Percentiles rank a stretch among this genome's conserved stretches.
Evolutionary conservation across 108 stramenopile genomes (phyloP).

Genomic region (Cyclotella baltica): DNA sequence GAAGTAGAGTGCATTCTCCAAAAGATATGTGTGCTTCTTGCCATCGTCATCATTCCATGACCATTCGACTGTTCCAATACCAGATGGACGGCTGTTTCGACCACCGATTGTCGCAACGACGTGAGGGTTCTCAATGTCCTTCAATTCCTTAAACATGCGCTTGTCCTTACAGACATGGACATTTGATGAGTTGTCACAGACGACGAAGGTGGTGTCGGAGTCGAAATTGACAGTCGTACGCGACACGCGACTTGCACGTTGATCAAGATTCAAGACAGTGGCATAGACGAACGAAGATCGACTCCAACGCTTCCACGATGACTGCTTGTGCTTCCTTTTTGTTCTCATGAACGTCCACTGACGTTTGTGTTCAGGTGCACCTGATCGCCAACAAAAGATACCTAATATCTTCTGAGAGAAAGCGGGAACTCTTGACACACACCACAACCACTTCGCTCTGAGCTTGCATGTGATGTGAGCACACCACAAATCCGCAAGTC

Average conservation of each 20-base stretch:
- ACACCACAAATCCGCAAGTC: too few species aligned
- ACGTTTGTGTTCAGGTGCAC: too few species aligned
- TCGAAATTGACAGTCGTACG: neutral
- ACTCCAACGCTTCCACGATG: neutral
- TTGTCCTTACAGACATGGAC: slow-evolving; percentile 12
- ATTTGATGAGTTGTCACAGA: too few species aligned
- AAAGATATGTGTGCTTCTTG: neutral
- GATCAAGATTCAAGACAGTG: neutral
- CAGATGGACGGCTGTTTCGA: neutral
- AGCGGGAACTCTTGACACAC: too few species aligned
- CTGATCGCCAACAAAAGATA: too few species aligned
- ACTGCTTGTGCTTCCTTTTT: neutral
- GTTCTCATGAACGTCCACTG: too few species aligned
- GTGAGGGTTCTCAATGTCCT: neutral
- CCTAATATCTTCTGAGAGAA: too few species aligned
- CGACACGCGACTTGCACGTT: neutral
- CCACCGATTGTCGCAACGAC: slow-evolving; percentile 27
- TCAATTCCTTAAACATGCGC: neutral
- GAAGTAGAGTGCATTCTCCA: slow-evolving; percentile 9
- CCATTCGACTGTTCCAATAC: slow-evolving; percentile 22
- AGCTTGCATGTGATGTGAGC: too few species aligned
- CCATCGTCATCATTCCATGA: slow-evolving; percentile 25
- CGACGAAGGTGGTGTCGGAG: neutral
- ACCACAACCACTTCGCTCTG: too few species aligned
- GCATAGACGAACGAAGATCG: neutral